Conservation (phyloP, 805 yeast species). For the Phaffomyces antillensis region DNA sequence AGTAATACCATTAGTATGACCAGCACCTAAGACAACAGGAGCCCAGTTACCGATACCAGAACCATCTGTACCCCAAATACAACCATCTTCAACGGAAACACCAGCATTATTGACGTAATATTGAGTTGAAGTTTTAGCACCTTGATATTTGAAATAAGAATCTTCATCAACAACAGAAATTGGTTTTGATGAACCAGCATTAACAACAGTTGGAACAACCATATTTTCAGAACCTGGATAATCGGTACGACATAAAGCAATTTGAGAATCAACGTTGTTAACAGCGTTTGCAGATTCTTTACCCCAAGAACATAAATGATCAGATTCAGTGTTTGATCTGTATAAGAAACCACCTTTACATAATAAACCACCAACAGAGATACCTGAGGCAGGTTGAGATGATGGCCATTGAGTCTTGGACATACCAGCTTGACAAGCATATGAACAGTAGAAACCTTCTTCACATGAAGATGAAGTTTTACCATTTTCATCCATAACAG, state of each 20-base stretch:
- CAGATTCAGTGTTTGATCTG: constrained; percentile 63
- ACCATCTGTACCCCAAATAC: constrained; percentile 84
- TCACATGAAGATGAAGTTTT: constrained; percentile 64
- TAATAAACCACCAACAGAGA: constrained; percentile 86
- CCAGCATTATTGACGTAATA: constrained; percentile 98
- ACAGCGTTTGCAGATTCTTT: constrained; percentile 58
- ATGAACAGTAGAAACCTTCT: constrained; percentile 93
- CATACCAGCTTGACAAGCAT: constrained; percentile 98
- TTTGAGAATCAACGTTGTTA: constrained; percentile 52
- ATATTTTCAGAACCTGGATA: constrained; percentile 99
- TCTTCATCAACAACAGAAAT: constrained; percentile 76
- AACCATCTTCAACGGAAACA: constrained; percentile 82
- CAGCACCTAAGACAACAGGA: constrained; percentile 92
- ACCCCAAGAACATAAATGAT: constrained; percentile 87
- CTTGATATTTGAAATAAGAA: constrained; percentile 75
- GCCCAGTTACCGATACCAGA: constrained; percentile 96
- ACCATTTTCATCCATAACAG: constrained; percentile 54
- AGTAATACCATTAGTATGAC: constrained; percentile 56
- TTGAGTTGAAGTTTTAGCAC: constrained; percentile 83
- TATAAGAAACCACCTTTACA: constrained; percentile 82
- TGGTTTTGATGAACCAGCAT: constrained; percentile 56
- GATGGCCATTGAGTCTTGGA: constrained; percentile 98
- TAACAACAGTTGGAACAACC: constrained; percentile 86
- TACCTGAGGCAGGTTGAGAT: constrained; percentile 79
- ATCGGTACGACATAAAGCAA: constrained; percentile 95